A percentile compares a stretch with the other conserved stretches of the same genome.
These are phyloP conservation scores for Tolypocladium tundrense DNA, from an alignment of 2,329 filamentous ascomycete species.

Conservation along the genomic window DNA sequence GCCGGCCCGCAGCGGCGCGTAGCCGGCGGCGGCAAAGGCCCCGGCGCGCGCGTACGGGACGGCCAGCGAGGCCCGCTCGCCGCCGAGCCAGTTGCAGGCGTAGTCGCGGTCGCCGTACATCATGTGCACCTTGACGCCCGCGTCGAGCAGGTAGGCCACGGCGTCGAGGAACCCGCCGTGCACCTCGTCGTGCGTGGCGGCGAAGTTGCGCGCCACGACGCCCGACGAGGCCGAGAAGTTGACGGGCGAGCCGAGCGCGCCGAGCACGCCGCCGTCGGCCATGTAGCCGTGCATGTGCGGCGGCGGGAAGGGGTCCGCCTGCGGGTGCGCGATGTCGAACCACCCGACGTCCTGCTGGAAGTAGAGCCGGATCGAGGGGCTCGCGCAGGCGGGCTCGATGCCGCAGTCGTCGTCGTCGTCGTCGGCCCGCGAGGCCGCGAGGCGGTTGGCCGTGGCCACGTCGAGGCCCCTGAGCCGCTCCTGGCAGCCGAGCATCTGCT, in stretches of 20 bases:
- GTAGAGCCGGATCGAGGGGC: slow-evolving; percentile 46
- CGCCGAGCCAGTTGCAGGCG: slow-evolving; percentile 58
- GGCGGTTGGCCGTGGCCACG: slow-evolving; percentile 30
- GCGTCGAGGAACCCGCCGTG: slow-evolving; percentile 36
- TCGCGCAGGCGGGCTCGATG: slow-evolving; percentile 39
- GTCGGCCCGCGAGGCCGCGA: slow-evolving; percentile 10
- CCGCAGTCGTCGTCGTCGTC: slow-evolving; percentile 25
- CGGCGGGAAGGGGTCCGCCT: slow-evolving; percentile 51
- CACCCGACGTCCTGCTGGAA: slow-evolving; percentile 39
- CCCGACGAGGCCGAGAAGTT: slow-evolving; percentile 40
- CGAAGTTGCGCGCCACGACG: slow-evolving; percentile 42
- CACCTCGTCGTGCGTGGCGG: slow-evolving; percentile 50
- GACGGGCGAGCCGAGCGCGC: slow-evolving; percentile 50
- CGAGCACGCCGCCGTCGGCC: slow-evolving; percentile 43
- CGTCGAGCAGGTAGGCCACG: slow-evolving; percentile 48
- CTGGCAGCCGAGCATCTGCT: slow-evolving; percentile 42
- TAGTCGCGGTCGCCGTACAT: slow-evolving; percentile 57
- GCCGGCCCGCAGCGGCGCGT: slow-evolving; percentile 58
- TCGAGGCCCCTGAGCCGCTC: slow-evolving; percentile 38
- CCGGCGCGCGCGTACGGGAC: slow-evolving; percentile 38
- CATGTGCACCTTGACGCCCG: slow-evolving; percentile 58
- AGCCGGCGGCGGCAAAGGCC: slow-evolving; percentile 51
- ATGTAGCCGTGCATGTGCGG: slow-evolving; percentile 53
- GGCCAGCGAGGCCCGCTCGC: slow-evolving; percentile 56
- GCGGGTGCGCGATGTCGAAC: slow-evolving; percentile 50